Conservation (phyloP, 371 early-diverging fungal species). For the Coemansia sp. region DNA sequence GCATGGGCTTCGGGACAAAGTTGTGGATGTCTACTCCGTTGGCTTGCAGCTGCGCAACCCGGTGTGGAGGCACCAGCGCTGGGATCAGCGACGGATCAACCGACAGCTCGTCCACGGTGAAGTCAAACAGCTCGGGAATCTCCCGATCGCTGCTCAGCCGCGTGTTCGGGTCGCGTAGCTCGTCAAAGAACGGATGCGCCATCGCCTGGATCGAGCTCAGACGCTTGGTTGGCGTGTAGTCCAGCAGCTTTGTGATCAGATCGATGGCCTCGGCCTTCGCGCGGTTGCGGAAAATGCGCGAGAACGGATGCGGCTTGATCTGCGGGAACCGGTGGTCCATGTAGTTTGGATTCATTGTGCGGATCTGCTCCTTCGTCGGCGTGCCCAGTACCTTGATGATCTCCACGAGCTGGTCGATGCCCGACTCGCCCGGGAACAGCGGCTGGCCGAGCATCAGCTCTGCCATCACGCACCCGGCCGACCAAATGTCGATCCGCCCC, state of each 20-base stretch:
- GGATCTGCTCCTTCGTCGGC: slow-evolving; percentile 94
- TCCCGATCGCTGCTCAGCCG: slow-evolving; percentile 74
- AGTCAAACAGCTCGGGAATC: slow-evolving; percentile 90
- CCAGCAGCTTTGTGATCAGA: slow-evolving; percentile 82
- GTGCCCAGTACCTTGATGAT: slow-evolving; percentile 99
- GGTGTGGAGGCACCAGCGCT: slow-evolving; percentile 70
- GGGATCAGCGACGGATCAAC: slow-evolving; percentile 74
- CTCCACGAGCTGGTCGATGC: slow-evolving; percentile 99
- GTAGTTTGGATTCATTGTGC: slow-evolving; percentile 94
- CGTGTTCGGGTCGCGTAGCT: slow-evolving; percentile 84
- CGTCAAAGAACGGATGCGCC: slow-evolving; percentile 96
- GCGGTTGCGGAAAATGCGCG: slow-evolving; percentile 78
- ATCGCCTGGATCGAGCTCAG: slow-evolving; percentile 93
- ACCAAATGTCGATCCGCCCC: slow-evolving; percentile 97
- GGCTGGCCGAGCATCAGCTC: slow-evolving; percentile 97
- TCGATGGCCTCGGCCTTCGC: slow-evolving; percentile 87
- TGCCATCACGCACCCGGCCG: slow-evolving; percentile 99
- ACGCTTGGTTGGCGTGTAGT: slow-evolving; percentile 92
- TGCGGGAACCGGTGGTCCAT: slow-evolving; percentile 98
- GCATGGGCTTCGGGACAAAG: slow-evolving; percentile 58
- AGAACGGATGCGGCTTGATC: slow-evolving; percentile 91
- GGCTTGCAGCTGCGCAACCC: slow-evolving; percentile 54
- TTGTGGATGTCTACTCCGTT: slow-evolving; percentile 63
- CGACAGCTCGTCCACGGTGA: slow-evolving; percentile 74
- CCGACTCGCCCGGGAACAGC: slow-evolving; percentile 98